A percentile compares a stretch with the other conserved stretches of the same genome.
Conservation (phyloP, 1,139 yeast genomes). For the Sugiyamaella sp. region DNA sequence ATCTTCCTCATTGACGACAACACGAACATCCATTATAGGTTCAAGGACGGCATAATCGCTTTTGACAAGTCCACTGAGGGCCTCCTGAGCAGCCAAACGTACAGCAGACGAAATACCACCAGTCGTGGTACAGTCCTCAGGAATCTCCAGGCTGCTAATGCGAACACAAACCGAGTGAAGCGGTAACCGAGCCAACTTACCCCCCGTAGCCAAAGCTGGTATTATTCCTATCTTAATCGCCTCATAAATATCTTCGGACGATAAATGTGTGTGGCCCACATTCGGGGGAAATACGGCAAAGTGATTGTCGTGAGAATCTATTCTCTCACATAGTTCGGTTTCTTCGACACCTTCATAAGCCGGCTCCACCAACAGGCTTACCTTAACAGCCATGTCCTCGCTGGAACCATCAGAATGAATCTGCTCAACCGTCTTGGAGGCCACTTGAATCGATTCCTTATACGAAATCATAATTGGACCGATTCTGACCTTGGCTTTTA, state of each 20-base stretch:
- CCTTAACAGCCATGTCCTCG: slow-evolving; percentile 30
- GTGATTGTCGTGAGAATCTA: slow-evolving; percentile 44
- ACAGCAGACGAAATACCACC: slow-evolving; percentile 50
- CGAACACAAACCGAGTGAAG: slow-evolving; percentile 63
- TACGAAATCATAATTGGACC: slow-evolving; percentile 88
- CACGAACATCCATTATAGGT: slow-evolving; percentile 82
- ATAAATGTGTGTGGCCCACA: slow-evolving; percentile 21
- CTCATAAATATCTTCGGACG: slow-evolving; percentile 35
- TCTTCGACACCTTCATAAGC: slow-evolving; percentile 50
- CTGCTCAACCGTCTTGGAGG: slow-evolving; percentile 37
- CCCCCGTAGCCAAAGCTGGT: slow-evolving; percentile 80
- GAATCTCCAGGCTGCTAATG: slow-evolving; percentile 55
- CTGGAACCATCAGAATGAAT: slow-evolving; percentile 29
- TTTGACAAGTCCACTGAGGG: slow-evolving; percentile 40
- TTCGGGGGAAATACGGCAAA: slow-evolving; percentile 43
- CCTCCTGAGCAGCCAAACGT: slow-evolving; percentile 50
- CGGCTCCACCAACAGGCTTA: slow-evolving; percentile 55
- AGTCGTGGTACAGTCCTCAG: slow-evolving; percentile 53
- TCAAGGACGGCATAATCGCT: slow-evolving; percentile 63
- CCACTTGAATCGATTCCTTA: slow-evolving; percentile 62
- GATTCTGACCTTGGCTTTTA: slow-evolving; percentile 78
- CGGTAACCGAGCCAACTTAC: slow-evolving; percentile 64
- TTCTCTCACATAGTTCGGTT: slow-evolving; percentile 27
- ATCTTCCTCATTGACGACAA: slow-evolving; percentile 68
- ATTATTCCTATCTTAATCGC: slow-evolving; percentile 48